phyloP scores from a whole-genome alignment of 306 rosid genomes.

The Prunus mume region DNA sequence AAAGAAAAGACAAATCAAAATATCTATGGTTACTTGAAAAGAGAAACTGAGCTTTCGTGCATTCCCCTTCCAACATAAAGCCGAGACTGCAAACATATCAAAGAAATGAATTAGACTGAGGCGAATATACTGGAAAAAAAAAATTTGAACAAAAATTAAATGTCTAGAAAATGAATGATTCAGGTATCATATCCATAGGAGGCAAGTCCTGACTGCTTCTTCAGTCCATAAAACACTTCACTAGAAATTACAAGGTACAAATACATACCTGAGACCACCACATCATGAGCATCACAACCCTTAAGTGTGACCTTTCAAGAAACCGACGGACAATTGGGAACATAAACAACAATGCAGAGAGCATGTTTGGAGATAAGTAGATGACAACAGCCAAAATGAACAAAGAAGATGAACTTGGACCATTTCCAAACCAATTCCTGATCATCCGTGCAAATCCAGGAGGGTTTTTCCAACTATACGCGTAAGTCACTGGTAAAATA shows the following conservation, averaged over 20 bases:
- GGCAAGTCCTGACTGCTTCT: slow-evolving; percentile 17
- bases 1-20: slow-evolving; percentile 29
- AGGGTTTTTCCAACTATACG: slow-evolving; percentile 77
- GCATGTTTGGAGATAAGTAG: slow-evolving; percentile 88
- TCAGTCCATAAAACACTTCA: neutral
- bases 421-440: slow-evolving; percentile 84
- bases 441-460: slow-evolving; percentile 84
- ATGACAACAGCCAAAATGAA: slow-evolving; percentile 81
- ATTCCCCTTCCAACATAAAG: slow-evolving; percentile 99
- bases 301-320: slow-evolving; percentile 70
- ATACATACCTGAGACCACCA: slow-evolving; percentile 95
- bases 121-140: neutral
- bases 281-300: slow-evolving; percentile 64
- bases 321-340: slow-evolving; percentile 75
- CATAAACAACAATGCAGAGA: slow-evolving; percentile 65
- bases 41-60: slow-evolving; percentile 83
- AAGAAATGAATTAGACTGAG: neutral
- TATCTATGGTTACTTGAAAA: slow-evolving; percentile 58
- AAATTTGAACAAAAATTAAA: neutral
- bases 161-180: neutral
- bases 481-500: slow-evolving; percentile 85
- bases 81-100: slow-evolving; percentile 59
- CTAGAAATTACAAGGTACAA: slow-evolving; percentile 18
- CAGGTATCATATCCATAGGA: slow-evolving; percentile 11
- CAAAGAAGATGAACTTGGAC: slow-evolving; percentile 80